phyloP scores from a whole-genome alignment of 2,329 filamentous ascomycete genomes.

The Incumbomyces delicatus region DNA sequence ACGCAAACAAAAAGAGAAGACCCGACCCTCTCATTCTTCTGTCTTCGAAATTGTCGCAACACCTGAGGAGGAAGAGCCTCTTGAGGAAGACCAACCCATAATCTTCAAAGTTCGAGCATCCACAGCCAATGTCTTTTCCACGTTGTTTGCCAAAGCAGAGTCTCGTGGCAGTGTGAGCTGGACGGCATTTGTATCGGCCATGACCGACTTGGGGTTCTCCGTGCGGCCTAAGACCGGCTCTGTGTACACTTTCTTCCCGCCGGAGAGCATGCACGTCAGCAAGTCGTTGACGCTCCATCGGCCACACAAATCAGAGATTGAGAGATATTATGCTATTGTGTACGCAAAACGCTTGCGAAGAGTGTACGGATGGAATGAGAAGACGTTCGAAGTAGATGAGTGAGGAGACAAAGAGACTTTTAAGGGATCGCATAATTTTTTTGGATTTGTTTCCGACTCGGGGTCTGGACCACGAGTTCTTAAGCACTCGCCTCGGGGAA shows the following conservation, averaged over 20 bases:
- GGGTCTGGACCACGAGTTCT: too few species aligned
- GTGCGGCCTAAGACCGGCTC: slow-evolving; percentile 35
- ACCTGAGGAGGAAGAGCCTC: neutral
- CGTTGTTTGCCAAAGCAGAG: slow-evolving; percentile 21
- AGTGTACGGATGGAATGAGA: slow-evolving; percentile 5
- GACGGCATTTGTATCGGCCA: slow-evolving; percentile 31
- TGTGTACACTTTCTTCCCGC: slow-evolving; percentile 26
- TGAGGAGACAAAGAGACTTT: too few species aligned
- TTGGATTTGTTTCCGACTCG: too few species aligned
- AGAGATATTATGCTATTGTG: neutral
- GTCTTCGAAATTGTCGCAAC: slow-evolving; percentile 24
- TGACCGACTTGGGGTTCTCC: slow-evolving; percentile 35
- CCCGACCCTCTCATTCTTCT: slow-evolving; percentile 30
- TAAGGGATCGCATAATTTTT: too few species aligned
- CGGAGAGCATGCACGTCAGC: neutral
- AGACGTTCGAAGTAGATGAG: slow-evolving; percentile 6
- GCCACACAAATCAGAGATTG: slow-evolving; percentile 3
- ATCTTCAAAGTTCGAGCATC: slow-evolving; percentile 31
- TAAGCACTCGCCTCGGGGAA: too few species aligned
- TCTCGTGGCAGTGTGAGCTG: slow-evolving; percentile 20
- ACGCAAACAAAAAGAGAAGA: slow-evolving; percentile 37
- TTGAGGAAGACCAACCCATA: slow-evolving; percentile 3
- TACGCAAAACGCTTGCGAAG: slow-evolving; percentile 5
- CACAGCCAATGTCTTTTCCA: slow-evolving; percentile 31
- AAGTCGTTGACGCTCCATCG: slow-evolving; percentile 1